Percentiles rank a stretch among this genome's conserved stretches.
These are phyloP conservation scores for Penicillium sp. DNA, from an alignment of 2,329 filamentous ascomycete species.

Conservation along the genomic window DNA sequence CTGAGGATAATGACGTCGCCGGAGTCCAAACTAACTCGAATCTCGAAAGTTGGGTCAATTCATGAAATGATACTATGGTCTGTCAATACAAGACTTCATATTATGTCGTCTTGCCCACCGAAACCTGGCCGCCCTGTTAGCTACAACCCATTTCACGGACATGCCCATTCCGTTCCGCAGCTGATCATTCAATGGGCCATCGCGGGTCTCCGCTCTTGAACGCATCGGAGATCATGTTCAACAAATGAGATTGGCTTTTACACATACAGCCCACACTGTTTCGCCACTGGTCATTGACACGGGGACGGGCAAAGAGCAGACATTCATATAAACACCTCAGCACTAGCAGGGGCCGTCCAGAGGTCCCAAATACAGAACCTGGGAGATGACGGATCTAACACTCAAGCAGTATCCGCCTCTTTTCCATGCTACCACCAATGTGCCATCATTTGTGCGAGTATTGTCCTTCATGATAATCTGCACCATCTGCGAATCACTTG, in stretches of 20 bases:
- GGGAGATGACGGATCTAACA: conserved; percentile 77
- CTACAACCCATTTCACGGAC: conserved; percentile 48
- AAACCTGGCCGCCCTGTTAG: conserved; percentile 38
- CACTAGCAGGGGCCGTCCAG: conserved; percentile 48
- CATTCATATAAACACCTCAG: conserved; percentile 80
- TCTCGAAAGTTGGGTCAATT: conserved; percentile 44
- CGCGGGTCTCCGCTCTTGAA: conserved; percentile 72
- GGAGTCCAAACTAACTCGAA: conserved; percentile 35
- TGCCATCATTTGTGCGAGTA: conserved; percentile 78
- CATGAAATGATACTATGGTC: conserved; percentile 36
- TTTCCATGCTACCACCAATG: conserved; percentile 87
- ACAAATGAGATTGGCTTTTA: conserved; percentile 75
- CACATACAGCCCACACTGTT: conserved; percentile 77
- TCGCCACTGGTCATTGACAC: conserved; percentile 83
- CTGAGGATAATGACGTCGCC: conserved; percentile 1
- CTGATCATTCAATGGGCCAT: conserved; percentile 74
- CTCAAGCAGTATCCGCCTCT: conserved; percentile 85
- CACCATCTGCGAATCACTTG: conserved; percentile 76
- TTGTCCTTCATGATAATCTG: conserved; percentile 69
- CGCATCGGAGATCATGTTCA: conserved; percentile 79
- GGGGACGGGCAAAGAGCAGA: conserved; percentile 73
- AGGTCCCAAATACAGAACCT: conserved; percentile 74
- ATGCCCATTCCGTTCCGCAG: conserved; percentile 55
- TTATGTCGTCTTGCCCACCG: conserved; percentile 43
- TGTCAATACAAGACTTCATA: conserved; percentile 39